A percentile compares a stretch with the other conserved stretches of the same genome.
These are phyloP conservation scores for Melaleuca alternifolia DNA, from an alignment of 345 rosid genomes.

Conservation along the genomic window DNA sequence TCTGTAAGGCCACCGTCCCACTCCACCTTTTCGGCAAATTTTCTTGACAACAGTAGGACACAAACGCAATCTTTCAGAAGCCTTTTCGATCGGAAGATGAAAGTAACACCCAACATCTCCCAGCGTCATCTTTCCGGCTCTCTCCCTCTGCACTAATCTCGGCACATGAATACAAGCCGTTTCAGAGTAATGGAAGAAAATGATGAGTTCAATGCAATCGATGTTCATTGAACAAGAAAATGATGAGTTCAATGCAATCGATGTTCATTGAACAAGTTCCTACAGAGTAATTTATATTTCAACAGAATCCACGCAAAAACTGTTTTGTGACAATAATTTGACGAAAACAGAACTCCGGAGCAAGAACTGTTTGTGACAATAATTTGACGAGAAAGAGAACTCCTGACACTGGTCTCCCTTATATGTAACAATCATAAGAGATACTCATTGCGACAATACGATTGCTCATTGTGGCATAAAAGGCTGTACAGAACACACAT, in stretches of 20 bases:
- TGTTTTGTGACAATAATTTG: too few relatives aligned
- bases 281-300: not conserved
- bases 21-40: constrained; percentile 25
- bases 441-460: not conserved
- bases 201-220: not conserved
- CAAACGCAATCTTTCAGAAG: constrained; percentile 27
- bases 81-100: constrained; percentile 43
- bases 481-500: not conserved
- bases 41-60: constrained; percentile 58
- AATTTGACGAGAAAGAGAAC: not conserved
- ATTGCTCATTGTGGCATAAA: not conserved
- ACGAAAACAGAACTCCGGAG: too few relatives aligned
- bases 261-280: not conserved
- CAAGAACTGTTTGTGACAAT: not conserved
- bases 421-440: not conserved
- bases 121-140: constrained; percentile 28
- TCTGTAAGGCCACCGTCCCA: constrained; percentile 51
- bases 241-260: not conserved
- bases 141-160: constrained; percentile 44
- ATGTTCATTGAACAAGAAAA: not conserved
- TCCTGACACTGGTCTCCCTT: not conserved
- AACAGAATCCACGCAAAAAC: not conserved
- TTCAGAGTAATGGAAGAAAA: not conserved
- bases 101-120: constrained; percentile 23
- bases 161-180: not conserved